Base-by-base conservation (phyloP, 495 filamentous ascomycete species). In the Apiosordaria backusii region DNA sequence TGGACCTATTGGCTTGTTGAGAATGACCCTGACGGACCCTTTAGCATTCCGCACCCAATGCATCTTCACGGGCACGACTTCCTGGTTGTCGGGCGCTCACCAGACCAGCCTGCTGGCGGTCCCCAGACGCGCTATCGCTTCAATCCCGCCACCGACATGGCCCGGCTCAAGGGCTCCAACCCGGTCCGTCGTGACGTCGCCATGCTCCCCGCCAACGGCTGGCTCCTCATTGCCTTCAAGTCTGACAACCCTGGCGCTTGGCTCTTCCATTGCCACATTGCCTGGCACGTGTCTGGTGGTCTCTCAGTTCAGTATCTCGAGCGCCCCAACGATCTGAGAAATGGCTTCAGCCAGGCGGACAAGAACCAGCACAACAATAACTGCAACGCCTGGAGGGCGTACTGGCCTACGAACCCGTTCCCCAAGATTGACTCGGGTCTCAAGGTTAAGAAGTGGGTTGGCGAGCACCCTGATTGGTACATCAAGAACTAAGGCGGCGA, bases 121-220 rank as follows among this genome's bases (percentile, higher is more conserved):
- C 35, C 35, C 16, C 68, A 73, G 23, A 63, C 61, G 0, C 67
- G 61, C 61, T 75, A 64, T 65, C 50, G 62, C 74, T 87, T 81
- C 74, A 76, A 67, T 65, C 53, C 71, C 26, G 53, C 67, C 19
- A 45, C 35, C 16, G 69, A 80, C 65, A 35, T 64, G 1, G 1
- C 16, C 64, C 54, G 55, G 1, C 69, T 85, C 26, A 79, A 80
- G 23, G 71, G 78, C 50, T 54, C 62, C n/a, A 88, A 83, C 72
- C 87, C 89, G 2, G 79, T 81, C 0, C 80, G 88, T 1, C 80
- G 89, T 7, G 89, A 92, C 74, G 84, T 84, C 1, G 80, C 85
- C 6, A 79, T 88, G 71, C 72, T 89, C 0, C 71, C 74, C 2
- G 66, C 72, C 9, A 35, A 50, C 5, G 83, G 81, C 18, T 79